Conservation (phyloP, 148 eudicot species). For the Cornus florida region DNA sequence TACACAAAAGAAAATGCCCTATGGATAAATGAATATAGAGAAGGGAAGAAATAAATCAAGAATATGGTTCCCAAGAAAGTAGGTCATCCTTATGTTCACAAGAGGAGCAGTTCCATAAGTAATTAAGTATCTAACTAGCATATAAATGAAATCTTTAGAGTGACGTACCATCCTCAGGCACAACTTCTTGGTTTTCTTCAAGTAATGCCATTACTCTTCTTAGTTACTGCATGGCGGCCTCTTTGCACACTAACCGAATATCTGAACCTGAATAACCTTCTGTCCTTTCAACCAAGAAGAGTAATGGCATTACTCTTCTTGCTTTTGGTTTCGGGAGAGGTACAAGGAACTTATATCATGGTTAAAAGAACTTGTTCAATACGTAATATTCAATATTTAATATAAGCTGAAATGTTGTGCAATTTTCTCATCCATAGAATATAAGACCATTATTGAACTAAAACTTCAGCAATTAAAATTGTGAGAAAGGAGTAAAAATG, state of each 20-base stretch:
- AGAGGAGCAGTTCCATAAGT: neutral
- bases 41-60: neutral
- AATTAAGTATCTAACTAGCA: neutral
- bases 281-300: conserved; percentile 74
- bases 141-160: neutral
- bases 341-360: conserved; percentile 69
- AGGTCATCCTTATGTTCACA: too few species aligned
- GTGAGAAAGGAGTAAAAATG: neutral
- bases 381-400: neutral
- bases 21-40: too few species aligned
- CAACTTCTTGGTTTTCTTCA: conserved; percentile 61
- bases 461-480: neutral
- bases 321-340: conserved; percentile 98
- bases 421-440: conserved; percentile 21
- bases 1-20: too few species aligned
- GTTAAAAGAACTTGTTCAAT: conserved; percentile 1
- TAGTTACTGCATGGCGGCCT: conserved; percentile 98
- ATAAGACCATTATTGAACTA: conserved; percentile 6
- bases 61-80: too few species aligned
- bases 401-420: neutral
- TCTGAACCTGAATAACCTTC: conserved; percentile 97
- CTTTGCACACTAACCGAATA: conserved; percentile 89
- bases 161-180: conserved; percentile 81
- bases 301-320: conserved; percentile 80
- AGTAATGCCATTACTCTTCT: conserved; percentile 76